Base-by-base conservation (phyloP, 2,329 filamentous ascomycete species). In the Aspergillus thermomutatus region DNA sequence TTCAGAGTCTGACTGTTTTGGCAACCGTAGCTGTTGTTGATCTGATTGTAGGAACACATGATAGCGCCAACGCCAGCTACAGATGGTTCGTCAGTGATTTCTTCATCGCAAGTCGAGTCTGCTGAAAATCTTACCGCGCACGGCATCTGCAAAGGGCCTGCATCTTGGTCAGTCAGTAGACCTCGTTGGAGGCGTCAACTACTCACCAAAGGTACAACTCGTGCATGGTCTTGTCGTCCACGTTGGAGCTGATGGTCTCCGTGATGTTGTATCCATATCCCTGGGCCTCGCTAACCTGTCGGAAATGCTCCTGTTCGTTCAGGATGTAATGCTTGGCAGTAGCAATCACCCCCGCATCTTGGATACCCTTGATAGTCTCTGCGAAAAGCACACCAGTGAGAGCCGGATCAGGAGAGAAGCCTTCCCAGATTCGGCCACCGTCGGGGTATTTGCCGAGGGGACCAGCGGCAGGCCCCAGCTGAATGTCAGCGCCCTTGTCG, bases 341-440 rank as follows among this genome's bases (percentile, higher is more conserved):
- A 59, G 92, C 91, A 75, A 96, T 88, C 53, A 93, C 84, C 70
- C 91, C 91, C 14, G 87, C 86, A 67, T 87, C 84, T 69, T 96
- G 92, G 47, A 95, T 92, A 59, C 92, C 92, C 69, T 84, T 82
- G 59, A 95, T 82, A 1, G 88, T 90, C 69, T 89, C 81, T 40
- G 85, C 85, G 64, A 92, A 87, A 53, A 86, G 85, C 60, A 87
- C 79, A 52, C 89, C 92, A 52, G 90, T 87, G 53, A 92, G 79
- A 14, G 88, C 87, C 0, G 90, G 90, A 65, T 94, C 90, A 3
- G 88, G 87, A 4, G 87, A 86, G 76, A 85, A 86, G 8, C 77
- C 77, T 66, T 79, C 77, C 89, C 88, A 91, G 70, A 88, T 88
- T 27, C 87, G 79, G 26, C 89, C 89, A 27, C 84, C 87, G 63